A percentile compares a stretch with the other conserved stretches of the same genome.
phyloP scores from a whole-genome alignment of 129 eudicot genomes.

The Escallonia rubra region DNA sequence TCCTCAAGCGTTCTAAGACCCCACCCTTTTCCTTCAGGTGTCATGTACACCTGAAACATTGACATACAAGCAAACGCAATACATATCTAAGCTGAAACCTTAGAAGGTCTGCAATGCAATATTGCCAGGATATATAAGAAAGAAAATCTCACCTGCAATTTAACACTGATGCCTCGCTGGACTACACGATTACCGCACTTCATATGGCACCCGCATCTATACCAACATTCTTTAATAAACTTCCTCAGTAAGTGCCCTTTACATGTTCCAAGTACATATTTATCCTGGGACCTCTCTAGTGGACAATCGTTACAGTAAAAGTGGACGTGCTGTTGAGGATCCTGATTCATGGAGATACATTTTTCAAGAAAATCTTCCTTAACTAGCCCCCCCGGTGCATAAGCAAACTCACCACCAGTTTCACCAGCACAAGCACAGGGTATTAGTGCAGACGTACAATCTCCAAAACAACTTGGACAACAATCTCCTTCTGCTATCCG shows the following conservation, averaged over 20 bases:
- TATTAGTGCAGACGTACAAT: constrained; percentile 33
- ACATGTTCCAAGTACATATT: constrained; percentile 24
- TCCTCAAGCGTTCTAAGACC: constrained; percentile 59
- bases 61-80: not conserved
- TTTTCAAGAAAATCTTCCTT: constrained; percentile 37
- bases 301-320: constrained; percentile 53
- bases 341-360: constrained; percentile 15
- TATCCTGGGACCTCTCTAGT: constrained; percentile 27
- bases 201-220: constrained; percentile 49
- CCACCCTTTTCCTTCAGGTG: constrained; percentile 57
- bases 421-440: constrained; percentile 54
- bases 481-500: constrained; percentile 44
- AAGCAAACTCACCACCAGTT: constrained; percentile 53
- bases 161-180: constrained; percentile 46
- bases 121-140: not conserved
- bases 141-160: constrained; percentile 38
- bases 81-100: too few species aligned
- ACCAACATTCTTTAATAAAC: constrained; percentile 67
- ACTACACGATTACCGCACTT: constrained; percentile 63
- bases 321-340: constrained; percentile 12
- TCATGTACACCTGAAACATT: constrained; percentile 55
- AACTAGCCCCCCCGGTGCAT: constrained; percentile 35
- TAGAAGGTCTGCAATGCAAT: too few species aligned
- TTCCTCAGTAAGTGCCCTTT: constrained; percentile 49
- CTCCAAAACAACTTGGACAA: constrained; percentile 46